Conservation (phyloP, 352 stramenopile genomes). For the Phytophthora meadii region DNA sequence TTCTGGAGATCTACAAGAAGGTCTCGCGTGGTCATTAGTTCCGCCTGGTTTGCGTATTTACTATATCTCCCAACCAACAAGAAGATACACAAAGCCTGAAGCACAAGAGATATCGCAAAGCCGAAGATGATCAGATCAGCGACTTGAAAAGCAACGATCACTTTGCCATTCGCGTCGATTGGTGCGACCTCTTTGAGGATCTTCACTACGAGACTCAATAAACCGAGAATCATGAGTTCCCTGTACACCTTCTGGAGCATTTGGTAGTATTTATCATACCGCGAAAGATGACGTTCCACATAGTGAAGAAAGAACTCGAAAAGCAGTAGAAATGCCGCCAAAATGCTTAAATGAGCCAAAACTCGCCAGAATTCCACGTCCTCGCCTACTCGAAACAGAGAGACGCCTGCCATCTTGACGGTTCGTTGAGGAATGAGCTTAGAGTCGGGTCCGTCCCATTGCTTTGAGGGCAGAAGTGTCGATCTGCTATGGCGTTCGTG, state of each 20-base stretch:
- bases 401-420: constrained; percentile 33
- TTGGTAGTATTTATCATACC: constrained; percentile 64
- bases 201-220: constrained; percentile 61
- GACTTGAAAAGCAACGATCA: constrained; percentile 55
- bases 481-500: constrained; percentile 1
- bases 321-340: constrained; percentile 50
- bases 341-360: constrained; percentile 50
- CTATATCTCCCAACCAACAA: constrained; percentile 40
- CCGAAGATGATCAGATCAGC: constrained; percentile 64
- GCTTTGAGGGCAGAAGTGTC: background rate
- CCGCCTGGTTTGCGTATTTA: constrained; percentile 28
- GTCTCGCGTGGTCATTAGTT: constrained; percentile 48
- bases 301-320: constrained; percentile 52
- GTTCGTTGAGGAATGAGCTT: constrained; percentile 15
- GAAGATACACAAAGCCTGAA: constrained; percentile 54
- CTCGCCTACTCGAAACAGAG: constrained; percentile 63
- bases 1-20: constrained; percentile 20
- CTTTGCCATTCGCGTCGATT: constrained; percentile 29
- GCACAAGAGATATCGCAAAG: constrained; percentile 52
- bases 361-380: constrained; percentile 65
- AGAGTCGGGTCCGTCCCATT: background rate
- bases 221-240: constrained; percentile 64
- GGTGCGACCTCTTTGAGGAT: constrained; percentile 44
- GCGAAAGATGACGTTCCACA: constrained; percentile 44
- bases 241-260: constrained; percentile 69